These are phyloP conservation scores for Populus hybrid DNA, from an alignment of 441 rosid genomes.

Conservation along the genomic window DNA sequence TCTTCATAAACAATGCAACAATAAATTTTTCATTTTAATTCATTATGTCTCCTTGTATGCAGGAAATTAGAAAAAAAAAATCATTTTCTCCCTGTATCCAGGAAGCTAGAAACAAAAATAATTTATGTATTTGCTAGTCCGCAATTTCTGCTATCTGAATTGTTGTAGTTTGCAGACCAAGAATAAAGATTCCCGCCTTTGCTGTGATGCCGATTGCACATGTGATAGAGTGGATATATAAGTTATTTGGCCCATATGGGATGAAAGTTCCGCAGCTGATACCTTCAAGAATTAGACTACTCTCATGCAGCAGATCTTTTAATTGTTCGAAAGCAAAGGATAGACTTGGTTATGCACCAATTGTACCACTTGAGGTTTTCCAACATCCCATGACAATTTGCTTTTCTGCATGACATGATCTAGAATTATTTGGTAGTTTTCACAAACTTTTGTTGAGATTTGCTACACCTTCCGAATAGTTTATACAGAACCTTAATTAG, in stretches of 20 bases:
- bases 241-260: slow-evolving; percentile 71
- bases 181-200: slow-evolving; percentile 73
- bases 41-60: no score
- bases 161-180: slow-evolving; percentile 58
- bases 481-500: slow-evolving; percentile 2
- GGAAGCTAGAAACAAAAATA: no score
- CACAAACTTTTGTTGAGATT: not conserved
- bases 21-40: not conserved
- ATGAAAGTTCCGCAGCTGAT: slow-evolving; percentile 93
- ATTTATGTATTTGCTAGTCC: not conserved
- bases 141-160: not conserved
- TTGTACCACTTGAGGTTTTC: slow-evolving; percentile 74
- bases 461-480: not conserved
- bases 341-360: slow-evolving; percentile 70
- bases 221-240: slow-evolving; percentile 63
- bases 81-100: no score
- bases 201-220: slow-evolving; percentile 87
- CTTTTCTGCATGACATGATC: slow-evolving; percentile 13
- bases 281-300: slow-evolving; percentile 89
- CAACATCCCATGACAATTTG: not conserved
- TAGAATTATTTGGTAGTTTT: slow-evolving; percentile 13
- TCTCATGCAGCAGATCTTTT: slow-evolving; percentile 79
- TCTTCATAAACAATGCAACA: not conserved
- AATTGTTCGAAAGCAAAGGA: slow-evolving; percentile 76
- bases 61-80: no score